These are phyloP conservation scores for Aspergillus ellipticus DNA, from an alignment of 495 filamentous ascomycete genomes.

Conservation along the genomic window DNA sequence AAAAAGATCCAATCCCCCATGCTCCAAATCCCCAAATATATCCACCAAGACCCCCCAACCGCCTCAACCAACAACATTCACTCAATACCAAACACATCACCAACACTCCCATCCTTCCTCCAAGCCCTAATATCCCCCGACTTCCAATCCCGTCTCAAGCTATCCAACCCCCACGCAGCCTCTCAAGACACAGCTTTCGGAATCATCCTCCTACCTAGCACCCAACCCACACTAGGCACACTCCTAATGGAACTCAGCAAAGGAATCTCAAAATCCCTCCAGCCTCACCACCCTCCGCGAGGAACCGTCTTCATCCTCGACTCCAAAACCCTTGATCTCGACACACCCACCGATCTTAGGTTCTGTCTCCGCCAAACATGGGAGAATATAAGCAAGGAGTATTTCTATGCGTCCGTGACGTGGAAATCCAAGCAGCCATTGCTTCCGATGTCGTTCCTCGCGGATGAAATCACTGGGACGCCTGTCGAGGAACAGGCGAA, in stretches of 20 bases:
- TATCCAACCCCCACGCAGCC: background rate
- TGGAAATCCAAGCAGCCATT: constrained; percentile 18
- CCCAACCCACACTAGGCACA: constrained; percentile 16
- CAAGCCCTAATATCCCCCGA: background rate
- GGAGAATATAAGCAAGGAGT: constrained; percentile 23
- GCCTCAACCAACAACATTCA: background rate
- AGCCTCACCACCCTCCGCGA: background rate
- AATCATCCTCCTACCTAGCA: constrained; percentile 5
- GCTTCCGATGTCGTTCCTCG: background rate
- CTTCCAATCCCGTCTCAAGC: background rate
- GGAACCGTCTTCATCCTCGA: constrained; percentile 38
- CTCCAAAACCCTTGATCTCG: constrained; percentile 19
- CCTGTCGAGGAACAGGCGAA: background rate
- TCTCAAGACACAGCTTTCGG: constrained; percentile 1
- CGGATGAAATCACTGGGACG: constrained; percentile 10
- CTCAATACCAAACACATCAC: background rate
- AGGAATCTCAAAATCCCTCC: constrained; percentile 11
- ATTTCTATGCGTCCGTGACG: constrained; percentile 34
- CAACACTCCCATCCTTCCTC: constrained; percentile 2
- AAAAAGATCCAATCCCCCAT: background rate
- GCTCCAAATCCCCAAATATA: background rate
- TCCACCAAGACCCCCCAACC: background rate
- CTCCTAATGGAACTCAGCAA: constrained; percentile 24
- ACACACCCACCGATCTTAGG: constrained; percentile 15
- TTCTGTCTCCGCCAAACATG: constrained; percentile 32